A percentile compares a stretch with the other conserved stretches of the same genome.
These are phyloP conservation scores for Aureobasidium sp. DNA, from an alignment of 2,329 filamentous ascomycete genomes.

Conservation along the genomic window DNA sequence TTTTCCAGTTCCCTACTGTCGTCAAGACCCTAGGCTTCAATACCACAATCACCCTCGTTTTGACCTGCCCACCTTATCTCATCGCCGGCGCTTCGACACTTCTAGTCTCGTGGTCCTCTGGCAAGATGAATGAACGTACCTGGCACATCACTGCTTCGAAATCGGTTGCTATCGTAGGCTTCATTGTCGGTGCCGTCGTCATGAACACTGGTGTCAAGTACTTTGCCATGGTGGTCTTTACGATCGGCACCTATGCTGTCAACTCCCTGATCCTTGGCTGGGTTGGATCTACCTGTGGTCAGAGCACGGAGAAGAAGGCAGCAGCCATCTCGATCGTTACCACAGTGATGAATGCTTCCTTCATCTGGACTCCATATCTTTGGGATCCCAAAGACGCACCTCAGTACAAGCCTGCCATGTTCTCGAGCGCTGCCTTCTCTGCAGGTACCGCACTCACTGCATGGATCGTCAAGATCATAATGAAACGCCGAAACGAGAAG, in stretches of 20 bases:
- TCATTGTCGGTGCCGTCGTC: constrained; percentile 31
- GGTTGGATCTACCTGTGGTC: constrained; percentile 39
- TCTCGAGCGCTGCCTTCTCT: constrained; percentile 38
- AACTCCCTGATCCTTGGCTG: constrained; percentile 44
- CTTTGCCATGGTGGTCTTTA: constrained; percentile 25
- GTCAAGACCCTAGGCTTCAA: constrained; percentile 45
- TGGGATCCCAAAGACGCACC: constrained; percentile 43
- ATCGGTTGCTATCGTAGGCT: constrained; percentile 31
- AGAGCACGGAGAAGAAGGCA: constrained; percentile 46
- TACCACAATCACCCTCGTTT: constrained; percentile 43
- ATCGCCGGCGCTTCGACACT: constrained; percentile 28
- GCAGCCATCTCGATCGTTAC: constrained; percentile 45
- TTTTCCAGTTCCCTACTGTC: constrained; percentile 31
- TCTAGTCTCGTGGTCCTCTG: constrained; percentile 30
- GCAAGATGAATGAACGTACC: constrained; percentile 34
- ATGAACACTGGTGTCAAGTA: constrained; percentile 31
- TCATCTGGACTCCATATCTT: constrained; percentile 47
- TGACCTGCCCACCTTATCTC: constrained; percentile 38
- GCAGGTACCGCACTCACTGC: constrained; percentile 38
- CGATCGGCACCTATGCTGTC: constrained; percentile 37
- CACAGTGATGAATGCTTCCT: constrained; percentile 42
- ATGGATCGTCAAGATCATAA: constrained; percentile 37
- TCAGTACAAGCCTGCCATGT: constrained; percentile 40
- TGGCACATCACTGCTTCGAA: constrained; percentile 36
- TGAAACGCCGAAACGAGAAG: constrained; percentile 39